These are phyloP conservation scores for Vaccinium corymbosum DNA, from an alignment of 148 eudicot species.

Conservation along the genomic window DNA sequence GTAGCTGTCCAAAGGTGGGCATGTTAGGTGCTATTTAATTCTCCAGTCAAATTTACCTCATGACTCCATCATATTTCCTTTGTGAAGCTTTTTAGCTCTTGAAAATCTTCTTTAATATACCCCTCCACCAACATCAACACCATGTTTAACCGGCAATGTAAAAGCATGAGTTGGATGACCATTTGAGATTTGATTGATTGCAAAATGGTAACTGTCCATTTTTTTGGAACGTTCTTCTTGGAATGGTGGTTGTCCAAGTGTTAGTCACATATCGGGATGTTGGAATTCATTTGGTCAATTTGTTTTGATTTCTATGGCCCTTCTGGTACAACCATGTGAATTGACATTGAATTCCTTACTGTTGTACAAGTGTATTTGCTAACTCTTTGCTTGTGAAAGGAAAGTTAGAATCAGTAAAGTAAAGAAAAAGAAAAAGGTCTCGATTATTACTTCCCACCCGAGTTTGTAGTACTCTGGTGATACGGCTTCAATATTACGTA, in stretches of 20 bases:
- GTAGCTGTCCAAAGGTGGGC: constrained; percentile 25
- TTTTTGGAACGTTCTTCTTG: background rate
- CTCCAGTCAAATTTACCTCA: constrained; percentile 23
- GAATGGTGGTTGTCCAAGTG: constrained; percentile 1
- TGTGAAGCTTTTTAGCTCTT: background rate
- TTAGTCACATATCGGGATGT: background rate
- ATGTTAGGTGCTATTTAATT: constrained; percentile 28
- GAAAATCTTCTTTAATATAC: background rate
- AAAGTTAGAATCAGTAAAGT: background rate
- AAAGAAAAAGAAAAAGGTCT: constrained; percentile 16
- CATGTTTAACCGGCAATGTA: background rate
- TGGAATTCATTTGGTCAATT: constrained; percentile 6
- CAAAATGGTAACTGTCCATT: constrained; percentile 1
- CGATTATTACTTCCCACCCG: constrained; percentile 32
- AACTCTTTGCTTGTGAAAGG: constrained; percentile 30
- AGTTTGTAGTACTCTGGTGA: background rate
- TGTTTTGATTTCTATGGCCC: background rate
- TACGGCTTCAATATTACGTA: background rate
- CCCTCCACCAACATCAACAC: background rate
- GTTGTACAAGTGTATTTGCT: constrained; percentile 5
- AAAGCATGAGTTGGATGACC: background rate
- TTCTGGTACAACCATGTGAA: background rate
- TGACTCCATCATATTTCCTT: background rate
- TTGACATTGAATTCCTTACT: background rate
- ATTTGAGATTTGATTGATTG: constrained; percentile 9